These are phyloP conservation scores for Escallonia rubra DNA, from an alignment of 129 eudicot genomes.

Conservation along the genomic window DNA sequence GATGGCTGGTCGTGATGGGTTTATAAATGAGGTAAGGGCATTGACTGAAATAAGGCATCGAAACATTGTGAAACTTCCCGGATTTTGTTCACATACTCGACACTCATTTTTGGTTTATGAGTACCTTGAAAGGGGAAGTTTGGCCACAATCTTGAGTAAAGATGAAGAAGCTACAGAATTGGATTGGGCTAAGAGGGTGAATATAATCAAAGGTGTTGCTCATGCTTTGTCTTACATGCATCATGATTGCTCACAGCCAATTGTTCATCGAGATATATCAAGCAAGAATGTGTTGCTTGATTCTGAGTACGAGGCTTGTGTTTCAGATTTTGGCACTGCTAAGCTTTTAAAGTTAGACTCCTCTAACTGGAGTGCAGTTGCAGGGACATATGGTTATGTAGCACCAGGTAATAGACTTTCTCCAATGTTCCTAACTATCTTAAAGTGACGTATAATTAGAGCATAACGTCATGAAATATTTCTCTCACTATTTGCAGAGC, in stretches of 20 bases:
- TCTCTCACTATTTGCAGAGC: conserved; percentile 14
- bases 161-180: conserved; percentile 12
- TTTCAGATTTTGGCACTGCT: conserved; percentile 40
- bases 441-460: no score
- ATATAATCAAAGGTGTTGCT: conserved; percentile 26
- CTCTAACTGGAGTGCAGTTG: conserved; percentile 28
- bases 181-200: conserved; percentile 30
- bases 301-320: conserved; percentile 14
- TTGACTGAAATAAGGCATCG: conserved; percentile 29
- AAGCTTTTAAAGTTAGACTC: conserved; percentile 27
- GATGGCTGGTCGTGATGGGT: conserved; percentile 3
- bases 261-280: conserved; percentile 40
- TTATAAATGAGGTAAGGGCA: conserved; percentile 17
- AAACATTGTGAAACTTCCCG: conserved; percentile 33
- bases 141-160: conserved; percentile 6
- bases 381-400: conserved; percentile 36
- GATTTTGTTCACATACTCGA: conserved; percentile 29
- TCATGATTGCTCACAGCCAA: conserved; percentile 28
- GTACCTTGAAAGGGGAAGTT: conserved; percentile 18
- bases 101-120: conserved; percentile 28
- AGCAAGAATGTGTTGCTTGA: conserved; percentile 40
- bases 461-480: no score
- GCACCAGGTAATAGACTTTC: conserved; percentile 49
- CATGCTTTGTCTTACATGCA: conserved; percentile 41
- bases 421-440: no score